Evolutionary conservation across 768 basidiomycete genomes (phyloP), one percentile per base, ranked within the genome.

Genomic region (Phylloporus scabripes): DNA sequence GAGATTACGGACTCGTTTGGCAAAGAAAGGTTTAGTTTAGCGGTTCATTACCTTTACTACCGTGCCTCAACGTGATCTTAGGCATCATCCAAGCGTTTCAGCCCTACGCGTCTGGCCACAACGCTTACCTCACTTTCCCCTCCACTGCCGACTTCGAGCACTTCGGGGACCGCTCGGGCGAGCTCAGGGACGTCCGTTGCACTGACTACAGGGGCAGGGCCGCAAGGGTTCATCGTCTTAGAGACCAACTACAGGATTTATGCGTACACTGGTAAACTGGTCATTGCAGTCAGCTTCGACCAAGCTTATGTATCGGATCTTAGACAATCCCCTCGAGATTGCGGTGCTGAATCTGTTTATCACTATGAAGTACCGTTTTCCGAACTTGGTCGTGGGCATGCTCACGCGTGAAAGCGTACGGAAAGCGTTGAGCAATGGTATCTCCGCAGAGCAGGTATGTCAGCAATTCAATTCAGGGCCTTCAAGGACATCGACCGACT

Each of bases 161-260:
- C 56, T 26, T 54, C 64, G 2, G 56, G 62, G 20, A 54, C 50
- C 29, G 45, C 62, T 10, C 53, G 49, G 12, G 20, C 40, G 32
- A 48, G 39, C 29, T 48, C 60, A 6, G 56, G 34, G 31, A 45
- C 62, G n/a, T 54, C 59, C 6, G 54, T 66, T 11, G 54, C 67
- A 37, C 52, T 66, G 48, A 73, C 81, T 10, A 76, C 76, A 26
- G 74, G 75, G 42, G 79, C 78, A 39, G 77, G 78, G 28, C 75
- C 83, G 61, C 82, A 95, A 66, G 92, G 94, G 12, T 98, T 96
- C 73, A 86, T 98, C 58, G 83, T 98, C 57, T 77, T 99, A 37
- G 96, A 99, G 73, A 98, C 96, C 17, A 98, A 99, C 72, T 98
- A 97, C 72, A 87, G 93, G 57, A 72, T 99, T 54, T 99, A 98